These are phyloP conservation scores for Salmacisia buchloeana DNA, from an alignment of 1,284 basidiomycete genomes.

Conservation along the genomic window DNA sequence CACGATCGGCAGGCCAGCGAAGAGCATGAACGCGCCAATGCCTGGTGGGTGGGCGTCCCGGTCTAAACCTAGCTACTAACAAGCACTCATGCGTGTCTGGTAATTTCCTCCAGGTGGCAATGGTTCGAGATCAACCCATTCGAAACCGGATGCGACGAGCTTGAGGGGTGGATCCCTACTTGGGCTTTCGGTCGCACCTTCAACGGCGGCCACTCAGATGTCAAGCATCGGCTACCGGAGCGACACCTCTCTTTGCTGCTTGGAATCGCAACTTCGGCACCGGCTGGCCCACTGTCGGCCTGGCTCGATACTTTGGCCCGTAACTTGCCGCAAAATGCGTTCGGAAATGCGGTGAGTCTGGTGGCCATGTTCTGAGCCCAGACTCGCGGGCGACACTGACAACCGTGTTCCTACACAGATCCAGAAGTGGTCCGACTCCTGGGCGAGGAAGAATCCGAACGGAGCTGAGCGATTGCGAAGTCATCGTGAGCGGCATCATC, in stretches of 20 bases:
- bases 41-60: background rate
- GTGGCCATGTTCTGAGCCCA: background rate
- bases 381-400: conserved; percentile 4
- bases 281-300: conserved; percentile 44
- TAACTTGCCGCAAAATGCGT: conserved; percentile 28
- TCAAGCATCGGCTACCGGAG: conserved; percentile 31
- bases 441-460: conserved; percentile 17
- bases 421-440: conserved; percentile 34
- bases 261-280: conserved; percentile 48
- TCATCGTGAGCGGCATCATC: conserved; percentile 17
- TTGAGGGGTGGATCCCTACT: conserved; percentile 49
- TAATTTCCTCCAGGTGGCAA: conserved; percentile 26
- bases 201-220: conserved; percentile 28
- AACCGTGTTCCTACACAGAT: too few species aligned
- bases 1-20: background rate
- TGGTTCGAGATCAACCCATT: conserved; percentile 50
- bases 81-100: background rate
- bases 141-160: conserved; percentile 47
- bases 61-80: background rate
- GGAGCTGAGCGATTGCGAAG: conserved; percentile 5
- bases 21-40: conserved; percentile 1
- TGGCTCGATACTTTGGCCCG: conserved; percentile 33
- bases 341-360: conserved; percentile 2
- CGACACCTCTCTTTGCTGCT: conserved; percentile 40
- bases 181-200: conserved; percentile 50